Evolutionary conservation across 78 protist genomes (phyloP).

Genomic region (Tieghemostelium lacteum): DNA sequence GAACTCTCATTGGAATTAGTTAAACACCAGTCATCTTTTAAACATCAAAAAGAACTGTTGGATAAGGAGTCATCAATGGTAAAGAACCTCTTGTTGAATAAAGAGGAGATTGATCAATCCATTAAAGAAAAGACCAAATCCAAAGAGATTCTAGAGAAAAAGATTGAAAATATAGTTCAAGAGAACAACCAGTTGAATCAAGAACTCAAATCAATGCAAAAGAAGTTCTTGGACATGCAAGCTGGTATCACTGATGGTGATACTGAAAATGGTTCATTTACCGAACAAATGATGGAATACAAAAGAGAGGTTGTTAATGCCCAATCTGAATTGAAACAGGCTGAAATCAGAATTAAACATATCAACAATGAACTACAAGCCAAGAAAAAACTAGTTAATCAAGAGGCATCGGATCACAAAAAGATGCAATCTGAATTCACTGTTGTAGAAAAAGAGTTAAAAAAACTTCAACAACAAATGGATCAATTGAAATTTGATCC

Average conservation of each 20-base stretch:
- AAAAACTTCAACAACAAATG: conserved; percentile 14
- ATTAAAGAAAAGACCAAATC: conserved; percentile 56
- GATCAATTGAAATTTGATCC: background rate
- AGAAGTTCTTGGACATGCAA: conserved; percentile 30
- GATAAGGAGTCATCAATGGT: conserved; percentile 46
- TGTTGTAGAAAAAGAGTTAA: conserved; percentile 35
- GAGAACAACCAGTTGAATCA: conserved; percentile 30
- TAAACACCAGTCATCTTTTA: conserved; percentile 22
- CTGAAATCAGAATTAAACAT: conserved; percentile 64
- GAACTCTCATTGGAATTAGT: conserved; percentile 78
- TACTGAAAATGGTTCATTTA: conserved; percentile 48
- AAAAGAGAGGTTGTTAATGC: conserved; percentile 54
- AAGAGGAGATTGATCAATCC: conserved; percentile 9
- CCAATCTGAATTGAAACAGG: conserved; percentile 50
- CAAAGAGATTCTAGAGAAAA: background rate
- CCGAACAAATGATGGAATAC: conserved; percentile 78
- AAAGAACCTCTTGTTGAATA: background rate
- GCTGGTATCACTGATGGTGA: conserved; percentile 67
- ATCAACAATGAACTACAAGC: conserved; percentile 6
- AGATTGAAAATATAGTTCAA: conserved; percentile 29
- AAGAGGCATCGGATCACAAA: conserved; percentile 37
- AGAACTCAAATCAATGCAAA: conserved; percentile 36
- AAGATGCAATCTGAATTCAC: background rate
- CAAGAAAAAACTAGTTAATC: background rate
- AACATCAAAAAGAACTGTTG: conserved; percentile 30